Evolutionary conservation across 345 rosid genomes (phyloP).

Genomic region (Brassica juncea): DNA sequence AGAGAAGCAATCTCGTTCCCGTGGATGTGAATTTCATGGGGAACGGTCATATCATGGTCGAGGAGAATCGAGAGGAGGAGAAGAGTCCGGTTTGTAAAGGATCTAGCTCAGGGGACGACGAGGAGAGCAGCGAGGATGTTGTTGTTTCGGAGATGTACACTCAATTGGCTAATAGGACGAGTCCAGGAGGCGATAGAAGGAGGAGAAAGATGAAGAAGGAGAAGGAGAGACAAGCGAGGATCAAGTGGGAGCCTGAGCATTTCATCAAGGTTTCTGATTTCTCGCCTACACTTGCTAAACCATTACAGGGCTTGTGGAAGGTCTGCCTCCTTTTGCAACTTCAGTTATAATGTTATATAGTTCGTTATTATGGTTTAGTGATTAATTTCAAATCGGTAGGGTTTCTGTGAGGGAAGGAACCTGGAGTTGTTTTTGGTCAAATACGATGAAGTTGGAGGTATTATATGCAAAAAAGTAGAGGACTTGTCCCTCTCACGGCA

Average conservation of each 20-base stretch:
- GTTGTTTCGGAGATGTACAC: constrained; percentile 66
- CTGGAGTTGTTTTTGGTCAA: constrained; percentile 73
- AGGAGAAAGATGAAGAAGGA: constrained; percentile 83
- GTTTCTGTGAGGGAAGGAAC: constrained; percentile 60
- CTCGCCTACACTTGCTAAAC: constrained; percentile 64
- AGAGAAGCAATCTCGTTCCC: constrained; percentile 48
- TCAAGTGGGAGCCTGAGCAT: constrained; percentile 81
- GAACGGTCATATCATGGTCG: constrained; percentile 60
- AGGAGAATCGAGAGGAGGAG: constrained; percentile 48
- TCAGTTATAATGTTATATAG: too few species aligned
- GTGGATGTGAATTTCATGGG: constrained; percentile 81
- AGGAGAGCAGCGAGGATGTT: constrained; percentile 41
- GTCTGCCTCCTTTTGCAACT: constrained; percentile 33
- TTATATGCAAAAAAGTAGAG: constrained; percentile 71
- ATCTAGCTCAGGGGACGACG: constrained; percentile 53
- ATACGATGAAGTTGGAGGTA: constrained; percentile 72
- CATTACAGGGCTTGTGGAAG: constrained; percentile 95
- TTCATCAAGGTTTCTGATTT: constrained; percentile 72
- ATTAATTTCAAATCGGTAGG: constrained; percentile 51
- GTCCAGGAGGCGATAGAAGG: constrained; percentile 71
- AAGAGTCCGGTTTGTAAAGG: constrained; percentile 38
- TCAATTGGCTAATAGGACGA: constrained; percentile 73
- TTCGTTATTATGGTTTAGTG: neutral
- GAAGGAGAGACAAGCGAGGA: constrained; percentile 69
- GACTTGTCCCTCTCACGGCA: constrained; percentile 50